Evolutionary conservation across 2,329 filamentous ascomycete genomes (phyloP), one percentile per base, ranked within the genome.

Genomic region (Juglanconis sp.): DNA sequence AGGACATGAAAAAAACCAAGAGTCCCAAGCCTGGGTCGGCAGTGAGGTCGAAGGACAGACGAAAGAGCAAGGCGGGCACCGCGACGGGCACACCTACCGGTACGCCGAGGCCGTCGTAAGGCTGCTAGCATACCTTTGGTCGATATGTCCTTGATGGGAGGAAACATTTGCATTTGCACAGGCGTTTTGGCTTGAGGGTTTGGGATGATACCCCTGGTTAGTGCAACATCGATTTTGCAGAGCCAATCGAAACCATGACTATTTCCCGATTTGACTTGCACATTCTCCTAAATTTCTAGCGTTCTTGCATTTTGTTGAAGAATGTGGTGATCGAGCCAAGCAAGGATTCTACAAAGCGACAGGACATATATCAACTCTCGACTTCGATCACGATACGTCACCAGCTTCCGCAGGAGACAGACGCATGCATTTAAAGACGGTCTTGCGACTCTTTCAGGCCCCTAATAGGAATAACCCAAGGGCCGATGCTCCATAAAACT

Each of bases 1-100:
- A 80, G 67, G 79, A 81, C 30, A 73, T 66, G 46, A 81, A 80
- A 65, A 71, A 73, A 53, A 76, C 76, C 31, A 81, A 79, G 71
- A 75, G 76, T 46, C 73, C 76, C 6, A 76, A 73, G 55, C 77
- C 77, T 40, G 65, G 63, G 1, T 64, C 62, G 1, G 69, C 71
- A 57, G 60, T 74, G 1, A 82, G 80, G 67, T 73, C 74, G 1
- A 81, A 77, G 68, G 58, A 63, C 46, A 72, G 77, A 59, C 73
- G 77, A 65, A 82, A 82, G 74, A 81, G 79, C 65, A 82, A 79
- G 66, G 67, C 64, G 6, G 69, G 65, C 32, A 62, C 63, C 3
- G 64, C 48, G 31, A 44, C 55, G n/a, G 57, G 54, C 17, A 35
- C 52, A 9, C 46, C 42, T 36, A 57, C 53, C 13, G 58, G 58